phyloP scores from a whole-genome alignment of 225 moss, liverwort and hornwort species.

The Ulota crispa region DNA sequence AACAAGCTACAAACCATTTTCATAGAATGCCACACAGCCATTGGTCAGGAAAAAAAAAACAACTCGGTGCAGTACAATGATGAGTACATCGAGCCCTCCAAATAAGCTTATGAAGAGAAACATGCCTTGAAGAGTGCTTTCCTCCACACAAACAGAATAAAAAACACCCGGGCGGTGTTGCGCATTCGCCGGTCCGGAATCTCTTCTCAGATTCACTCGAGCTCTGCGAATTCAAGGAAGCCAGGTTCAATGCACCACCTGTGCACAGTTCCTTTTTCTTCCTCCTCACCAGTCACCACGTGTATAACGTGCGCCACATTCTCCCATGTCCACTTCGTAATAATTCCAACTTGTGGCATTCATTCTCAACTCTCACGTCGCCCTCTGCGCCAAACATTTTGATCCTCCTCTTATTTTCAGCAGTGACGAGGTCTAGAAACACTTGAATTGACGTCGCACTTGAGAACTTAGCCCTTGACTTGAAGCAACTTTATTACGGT shows the following conservation, averaged over 20 bases:
- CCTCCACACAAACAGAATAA: no score
- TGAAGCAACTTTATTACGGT: not conserved
- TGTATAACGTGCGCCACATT: not conserved
- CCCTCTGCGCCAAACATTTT: fast-evolving
- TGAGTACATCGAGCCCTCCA: no score
- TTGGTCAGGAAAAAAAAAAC: no score
- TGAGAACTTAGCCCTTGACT: no score
- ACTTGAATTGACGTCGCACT: not conserved
- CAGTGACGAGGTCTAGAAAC: not conserved
- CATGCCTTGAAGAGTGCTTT: no score
- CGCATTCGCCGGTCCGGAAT: no score
- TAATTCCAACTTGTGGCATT: not conserved
- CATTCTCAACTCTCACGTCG: not conserved
- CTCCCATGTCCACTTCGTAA: not conserved
- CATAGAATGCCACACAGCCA: no score
- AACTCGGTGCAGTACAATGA: no score
- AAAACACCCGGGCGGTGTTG: no score
- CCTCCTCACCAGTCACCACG: not conserved
- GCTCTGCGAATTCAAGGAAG: not conserved
- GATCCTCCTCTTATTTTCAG: not conserved
- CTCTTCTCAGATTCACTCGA: not conserved
- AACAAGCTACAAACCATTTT: no score
- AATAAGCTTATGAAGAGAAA: no score
- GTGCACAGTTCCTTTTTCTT: not conserved
- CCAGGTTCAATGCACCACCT: constrained; percentile 17